phyloP scores from a whole-genome alignment of 2,329 filamentous ascomycete species.

The Cadophora malorum region DNA sequence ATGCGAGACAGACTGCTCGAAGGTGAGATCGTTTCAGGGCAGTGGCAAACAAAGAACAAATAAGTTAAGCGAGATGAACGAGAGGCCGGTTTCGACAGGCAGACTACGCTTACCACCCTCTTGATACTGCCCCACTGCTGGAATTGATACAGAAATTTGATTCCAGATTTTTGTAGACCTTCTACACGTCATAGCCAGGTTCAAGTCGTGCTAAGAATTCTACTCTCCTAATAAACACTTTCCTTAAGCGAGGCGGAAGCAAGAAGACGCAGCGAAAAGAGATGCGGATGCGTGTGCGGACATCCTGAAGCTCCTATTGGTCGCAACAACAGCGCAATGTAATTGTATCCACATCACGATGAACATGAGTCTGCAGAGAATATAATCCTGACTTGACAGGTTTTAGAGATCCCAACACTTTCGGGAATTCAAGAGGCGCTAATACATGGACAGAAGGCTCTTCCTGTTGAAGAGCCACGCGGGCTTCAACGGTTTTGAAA shows the following conservation, averaged over 20 bases:
- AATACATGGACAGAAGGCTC: background rate
- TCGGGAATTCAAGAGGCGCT: background rate
- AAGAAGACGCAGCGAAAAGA: background rate
- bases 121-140: too few relatives aligned
- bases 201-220: too few relatives aligned
- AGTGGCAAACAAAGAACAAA: background rate
- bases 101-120: too few relatives aligned
- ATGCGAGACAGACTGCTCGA: background rate
- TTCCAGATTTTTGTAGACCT: too few relatives aligned
- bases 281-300: constrained; percentile 22
- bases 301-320: background rate
- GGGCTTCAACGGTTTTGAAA: background rate
- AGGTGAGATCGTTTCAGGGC: too few relatives aligned
- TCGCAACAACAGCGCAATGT: too few relatives aligned
- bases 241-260: background rate
- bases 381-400: too few relatives aligned
- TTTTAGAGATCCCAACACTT: background rate
- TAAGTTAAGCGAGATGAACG: background rate
- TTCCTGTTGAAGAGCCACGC: too few relatives aligned
- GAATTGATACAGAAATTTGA: too few relatives aligned
- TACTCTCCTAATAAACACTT: too few relatives aligned
- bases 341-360: background rate
- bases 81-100: too few relatives aligned
- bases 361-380: background rate
- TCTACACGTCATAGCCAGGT: too few relatives aligned